phyloP scores from a whole-genome alignment of 257 asterid species.

The Schizonepeta tenuifolia region DNA sequence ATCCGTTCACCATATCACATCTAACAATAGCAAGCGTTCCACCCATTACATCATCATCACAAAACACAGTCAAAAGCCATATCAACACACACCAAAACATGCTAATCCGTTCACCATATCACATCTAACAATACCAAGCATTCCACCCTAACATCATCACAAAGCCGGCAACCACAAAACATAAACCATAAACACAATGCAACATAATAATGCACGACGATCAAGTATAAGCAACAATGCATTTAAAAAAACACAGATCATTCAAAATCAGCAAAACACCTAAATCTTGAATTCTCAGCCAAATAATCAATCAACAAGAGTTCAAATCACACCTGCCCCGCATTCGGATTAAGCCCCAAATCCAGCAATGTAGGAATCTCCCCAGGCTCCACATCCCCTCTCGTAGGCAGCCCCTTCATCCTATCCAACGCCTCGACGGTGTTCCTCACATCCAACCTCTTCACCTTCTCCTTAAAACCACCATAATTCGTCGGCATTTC shows the following conservation, averaged over 20 bases:
- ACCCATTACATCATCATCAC: neutral
- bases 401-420: conserved; percentile 76
- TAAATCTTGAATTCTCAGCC: neutral
- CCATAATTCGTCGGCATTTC: conserved; percentile 91
- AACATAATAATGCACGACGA: neutral
- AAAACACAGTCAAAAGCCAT: neutral
- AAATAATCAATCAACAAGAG: conserved; percentile 16
- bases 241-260: neutral
- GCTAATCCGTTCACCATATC: neutral
- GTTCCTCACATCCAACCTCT: conserved; percentile 80
- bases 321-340: conserved; percentile 59
- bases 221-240: neutral
- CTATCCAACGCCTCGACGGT: conserved; percentile 78
- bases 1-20: neutral
- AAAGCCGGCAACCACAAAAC: neutral
- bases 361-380: conserved; percentile 87
- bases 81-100: neutral
- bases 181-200: neutral
- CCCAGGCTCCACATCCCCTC: conserved; percentile 89
- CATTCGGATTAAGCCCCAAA: conserved; percentile 84
- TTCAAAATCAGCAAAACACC: neutral
- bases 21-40: neutral
- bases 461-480: conserved; percentile 83
- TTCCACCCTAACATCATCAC: neutral
- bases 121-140: neutral